Evolutionary conservation across 768 basidiomycete genomes (phyloP), one percentile per base, ranked within the genome.

Genomic region (Kwoniella bestiolae): DNA sequence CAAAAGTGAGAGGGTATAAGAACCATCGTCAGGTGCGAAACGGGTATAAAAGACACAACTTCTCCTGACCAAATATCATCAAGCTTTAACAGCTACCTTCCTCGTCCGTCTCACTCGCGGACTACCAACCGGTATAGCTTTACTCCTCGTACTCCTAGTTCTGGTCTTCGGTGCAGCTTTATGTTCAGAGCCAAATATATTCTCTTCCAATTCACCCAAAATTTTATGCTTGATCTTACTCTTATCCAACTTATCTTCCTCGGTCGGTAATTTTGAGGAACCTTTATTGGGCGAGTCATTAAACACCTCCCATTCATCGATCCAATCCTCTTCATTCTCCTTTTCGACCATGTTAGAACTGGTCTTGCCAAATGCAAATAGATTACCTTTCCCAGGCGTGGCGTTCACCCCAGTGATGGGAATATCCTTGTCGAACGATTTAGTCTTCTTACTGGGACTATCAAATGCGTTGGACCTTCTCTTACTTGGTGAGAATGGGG

Each of bases 351-450:
- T 53, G 16, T 35, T 31, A 5, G 4, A 18, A 8, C 12, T 38
- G 18, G 29, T 18, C n/a, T 29, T 44, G 16, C 6, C 6, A 14
- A 41, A 46, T 14, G 57, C 28, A 56, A 77, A 77, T 35, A 77
- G 53, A 46, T 77, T 77, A 31, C 75, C 75, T 28, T 63, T 47
- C 12, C 75, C 75, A 14, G 71, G 73, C 4, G 68, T 69, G 18
- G 64, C 51, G 8, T 63, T 60, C 3, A 68, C 18, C 12, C 70
- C 70, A 29, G 75, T 77, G 25, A 60, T 60, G 7, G 75, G 75
- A 9, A 67, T 61, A 32, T 26, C 28, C 9, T 45, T 61, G 9
- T 57, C 58, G n/a, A 55, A 57, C 46, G 70, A 63, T 58, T 61
- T 69, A 5, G 67, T 49, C 47, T 69, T 75, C 46, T 71, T 75